Evolutionary conservation across 306 rosid genomes (phyloP), one percentile per base, ranked within the genome.

Genomic region (Spatholobus suberectus): DNA sequence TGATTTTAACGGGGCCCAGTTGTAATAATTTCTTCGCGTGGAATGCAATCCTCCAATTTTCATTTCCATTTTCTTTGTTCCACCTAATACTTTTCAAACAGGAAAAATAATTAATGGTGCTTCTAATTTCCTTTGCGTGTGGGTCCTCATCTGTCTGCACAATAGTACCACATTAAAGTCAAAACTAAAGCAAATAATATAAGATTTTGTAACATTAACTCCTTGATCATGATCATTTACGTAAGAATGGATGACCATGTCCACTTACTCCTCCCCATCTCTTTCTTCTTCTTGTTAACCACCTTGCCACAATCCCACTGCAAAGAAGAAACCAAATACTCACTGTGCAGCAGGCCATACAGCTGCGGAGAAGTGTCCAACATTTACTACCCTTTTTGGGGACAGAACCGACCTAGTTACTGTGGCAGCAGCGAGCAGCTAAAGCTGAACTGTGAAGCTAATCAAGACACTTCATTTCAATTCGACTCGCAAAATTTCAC

Each of bases 301-400:
- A 44, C 5, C 51, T 13, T 4, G 2, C 51, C 51, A 44, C n/a
- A 13, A 44, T 44, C n/a, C n/a, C 51, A 44, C 51, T 44, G 54
- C 54, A 2, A 8, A 41, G 49, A 4, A 37, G 49, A 18, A 5
- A n/a, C 73, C 8, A 8, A 34, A 8, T 38, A 21, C 38, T 0
- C 5, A 32, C n/a, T 5, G 0, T 80, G 83, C 27, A 20, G 44
- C 9, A 3, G 0, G 34, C 57, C 37, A 17, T 71, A 20, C 52
- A 21, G 3, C 9, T 80, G 84, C 20, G 65, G 78, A 29, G 29
- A 2, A 15, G 1, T 44, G 9, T 2, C 23, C 38, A 1, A 14
- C 5, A 12, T 80, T 0, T 5, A 0, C 20, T 70, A 80, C 23
- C 78, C 83, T 14, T 80, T 80, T 38, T 70, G 77, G 61, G 40